Percentiles rank a stretch among this genome's conserved stretches.
Evolutionary conservation across 2,329 filamentous ascomycete genomes (phyloP).

Genomic region (Talaromyces verruculosus): DNA sequence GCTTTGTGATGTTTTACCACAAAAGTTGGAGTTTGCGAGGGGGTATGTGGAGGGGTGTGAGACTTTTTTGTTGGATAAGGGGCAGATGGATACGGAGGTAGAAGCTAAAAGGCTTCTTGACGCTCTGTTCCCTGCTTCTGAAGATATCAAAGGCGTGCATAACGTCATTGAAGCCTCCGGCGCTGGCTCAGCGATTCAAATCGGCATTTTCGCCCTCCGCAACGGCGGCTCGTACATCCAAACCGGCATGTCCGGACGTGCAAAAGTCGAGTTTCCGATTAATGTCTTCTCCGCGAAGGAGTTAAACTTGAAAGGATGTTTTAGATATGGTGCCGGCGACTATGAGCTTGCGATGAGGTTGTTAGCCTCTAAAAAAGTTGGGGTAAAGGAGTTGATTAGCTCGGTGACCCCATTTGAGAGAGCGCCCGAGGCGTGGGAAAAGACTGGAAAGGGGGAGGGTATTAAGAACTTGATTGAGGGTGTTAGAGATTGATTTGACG

Average conservation of each 20-base stretch:
- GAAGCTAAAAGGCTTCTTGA: background rate
- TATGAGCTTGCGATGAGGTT: constrained; percentile 43
- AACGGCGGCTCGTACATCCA: constrained; percentile 36
- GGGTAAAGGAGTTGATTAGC: constrained; percentile 32
- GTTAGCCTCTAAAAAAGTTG: constrained; percentile 30
- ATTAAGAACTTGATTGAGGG: constrained; percentile 7
- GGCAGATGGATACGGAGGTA: background rate
- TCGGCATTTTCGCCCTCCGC: constrained; percentile 42
- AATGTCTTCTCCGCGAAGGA: constrained; percentile 38
- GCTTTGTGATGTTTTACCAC: background rate
- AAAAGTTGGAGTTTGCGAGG: background rate
- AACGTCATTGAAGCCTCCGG: constrained; percentile 48
- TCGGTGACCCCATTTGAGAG: constrained; percentile 31
- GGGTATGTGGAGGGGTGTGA: background rate
- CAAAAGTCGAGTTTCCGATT: constrained; percentile 41
- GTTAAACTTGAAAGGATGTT: constrained; percentile 35
- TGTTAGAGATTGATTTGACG: background rate
- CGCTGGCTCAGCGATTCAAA: constrained; percentile 46
- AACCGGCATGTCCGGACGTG: constrained; percentile 36
- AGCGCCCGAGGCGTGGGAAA: constrained; percentile 32
- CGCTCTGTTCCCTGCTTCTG: background rate
- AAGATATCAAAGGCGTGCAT: constrained; percentile 26
- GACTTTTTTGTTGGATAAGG: constrained; percentile 1
- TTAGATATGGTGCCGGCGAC: constrained; percentile 37
- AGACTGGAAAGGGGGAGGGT: constrained; percentile 11